Conservation (phyloP, 2,329 filamentous ascomycete genomes). For the Aspergillus novofumigatus region DNA sequence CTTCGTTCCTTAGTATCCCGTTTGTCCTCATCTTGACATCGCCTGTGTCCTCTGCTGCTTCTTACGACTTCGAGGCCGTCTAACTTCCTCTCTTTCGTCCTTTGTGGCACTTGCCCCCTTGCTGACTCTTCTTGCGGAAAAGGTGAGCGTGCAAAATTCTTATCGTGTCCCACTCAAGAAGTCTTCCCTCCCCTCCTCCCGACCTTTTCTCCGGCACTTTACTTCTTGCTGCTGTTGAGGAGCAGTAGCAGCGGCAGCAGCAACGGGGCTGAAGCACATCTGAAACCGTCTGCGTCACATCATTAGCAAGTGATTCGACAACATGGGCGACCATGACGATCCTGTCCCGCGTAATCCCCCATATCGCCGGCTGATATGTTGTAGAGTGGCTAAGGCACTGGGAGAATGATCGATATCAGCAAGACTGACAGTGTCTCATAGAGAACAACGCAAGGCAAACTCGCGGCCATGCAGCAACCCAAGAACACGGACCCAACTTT, state of each 20-base stretch:
- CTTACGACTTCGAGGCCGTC: background rate
- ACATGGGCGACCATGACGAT: background rate
- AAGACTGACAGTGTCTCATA: background rate
- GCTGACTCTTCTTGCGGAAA: background rate
- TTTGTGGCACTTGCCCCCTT: background rate
- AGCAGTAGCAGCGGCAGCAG: background rate
- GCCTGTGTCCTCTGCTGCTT: background rate
- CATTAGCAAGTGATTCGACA: background rate
- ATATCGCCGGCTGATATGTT: background rate
- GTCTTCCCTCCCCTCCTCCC: too few relatives aligned
- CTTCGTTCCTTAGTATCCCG: background rate
- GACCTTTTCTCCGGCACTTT: background rate
- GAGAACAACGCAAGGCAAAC: conserved; percentile 5
- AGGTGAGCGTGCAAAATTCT: conserved; percentile 1
- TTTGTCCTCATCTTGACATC: background rate
- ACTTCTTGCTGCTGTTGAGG: background rate
- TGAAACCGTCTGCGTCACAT: background rate
- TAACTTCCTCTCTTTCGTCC: background rate
- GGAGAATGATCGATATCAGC: background rate
- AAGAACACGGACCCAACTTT: conserved; percentile 16
- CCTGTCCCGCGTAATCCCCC: background rate
- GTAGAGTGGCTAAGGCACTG: background rate
- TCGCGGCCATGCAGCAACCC: conserved; percentile 16
- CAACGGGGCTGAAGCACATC: background rate
- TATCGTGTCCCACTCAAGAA: background rate